Percentiles rank a stretch among this genome's conserved stretches.
Evolutionary conservation across 192 early-diverging fungal genomes (phyloP).

Genomic region (Backusella psychrophila): DNA sequence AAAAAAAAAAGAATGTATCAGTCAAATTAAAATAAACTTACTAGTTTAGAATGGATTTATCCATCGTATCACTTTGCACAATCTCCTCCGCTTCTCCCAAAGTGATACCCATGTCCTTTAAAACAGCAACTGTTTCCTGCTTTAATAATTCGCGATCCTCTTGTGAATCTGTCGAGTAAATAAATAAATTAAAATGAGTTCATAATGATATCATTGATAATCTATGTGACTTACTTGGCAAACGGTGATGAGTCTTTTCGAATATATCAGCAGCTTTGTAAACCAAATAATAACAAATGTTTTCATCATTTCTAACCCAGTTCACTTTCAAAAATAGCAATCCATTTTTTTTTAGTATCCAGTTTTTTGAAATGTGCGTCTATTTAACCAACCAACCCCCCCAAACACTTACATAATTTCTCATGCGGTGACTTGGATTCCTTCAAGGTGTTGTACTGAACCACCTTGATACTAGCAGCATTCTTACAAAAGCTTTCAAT

Average conservation of each 20-base stretch:
- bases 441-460: slow-evolving; percentile 58
- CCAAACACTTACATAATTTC: slow-evolving; percentile 44
- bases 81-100: background rate
- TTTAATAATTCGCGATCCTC: slow-evolving; percentile 14
- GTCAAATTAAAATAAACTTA: slow-evolving; percentile 2
- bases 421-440: slow-evolving; percentile 52
- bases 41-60: slow-evolving; percentile 15
- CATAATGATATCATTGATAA: background rate
- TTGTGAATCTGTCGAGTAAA: background rate
- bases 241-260: slow-evolving; percentile 42
- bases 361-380: background rate
- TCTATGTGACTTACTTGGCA: slow-evolving; percentile 6
- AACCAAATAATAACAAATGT: slow-evolving; percentile 61
- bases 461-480: slow-evolving; percentile 63
- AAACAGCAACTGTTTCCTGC: background rate
- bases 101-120: slow-evolving; percentile 7
- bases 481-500: slow-evolving; percentile 87
- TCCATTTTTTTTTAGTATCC: background rate
- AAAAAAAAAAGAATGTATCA: background rate
- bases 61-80: background rate
- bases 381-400: background rate
- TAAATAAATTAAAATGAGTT: too few species aligned
- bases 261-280: slow-evolving; percentile 70
- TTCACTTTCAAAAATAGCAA: slow-evolving; percentile 30
- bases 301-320: slow-evolving; percentile 53